These are phyloP conservation scores for Auxenochlorella pyrenoidosa DNA, from an alignment of 139 green algal species.

Conservation along the genomic window DNA sequence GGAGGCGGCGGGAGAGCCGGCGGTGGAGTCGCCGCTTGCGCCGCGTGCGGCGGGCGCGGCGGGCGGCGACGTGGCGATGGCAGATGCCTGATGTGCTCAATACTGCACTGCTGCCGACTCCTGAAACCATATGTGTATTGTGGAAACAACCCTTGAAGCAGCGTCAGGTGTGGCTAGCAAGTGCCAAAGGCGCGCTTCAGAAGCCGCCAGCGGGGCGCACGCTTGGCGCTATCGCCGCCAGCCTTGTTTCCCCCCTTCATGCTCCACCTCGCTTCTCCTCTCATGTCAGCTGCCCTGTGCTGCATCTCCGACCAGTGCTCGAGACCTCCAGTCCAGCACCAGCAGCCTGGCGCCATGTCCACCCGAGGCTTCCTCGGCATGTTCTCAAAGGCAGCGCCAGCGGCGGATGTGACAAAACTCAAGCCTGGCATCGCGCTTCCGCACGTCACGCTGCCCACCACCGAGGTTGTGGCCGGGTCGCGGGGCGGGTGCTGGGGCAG, in stretches of 20 bases:
- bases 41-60: background rate
- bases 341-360: background rate
- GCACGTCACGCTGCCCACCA: slow-evolving; percentile 55
- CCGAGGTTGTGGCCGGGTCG: background rate
- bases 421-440: slow-evolving; percentile 55
- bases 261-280: no score
- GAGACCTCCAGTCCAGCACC: background rate
- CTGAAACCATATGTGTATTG: no score
- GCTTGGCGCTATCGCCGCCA: no score
- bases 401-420: slow-evolving; percentile 36
- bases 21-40: background rate
- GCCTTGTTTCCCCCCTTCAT: no score
- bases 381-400: slow-evolving; percentile 31
- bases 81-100: background rate
- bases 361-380: slow-evolving; percentile 28
- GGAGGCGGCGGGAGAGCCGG: background rate
- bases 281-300: no score
- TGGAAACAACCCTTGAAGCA: no score
- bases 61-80: slow-evolving; percentile 18
- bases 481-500: background rate
- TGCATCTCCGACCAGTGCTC: no score
- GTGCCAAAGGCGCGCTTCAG: no score
- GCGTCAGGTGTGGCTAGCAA: no score
- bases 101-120: background rate
- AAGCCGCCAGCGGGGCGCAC: no score